Conservation (phyloP, 176 grass and related monocot species). For the Aegilops bicornis region DNA sequence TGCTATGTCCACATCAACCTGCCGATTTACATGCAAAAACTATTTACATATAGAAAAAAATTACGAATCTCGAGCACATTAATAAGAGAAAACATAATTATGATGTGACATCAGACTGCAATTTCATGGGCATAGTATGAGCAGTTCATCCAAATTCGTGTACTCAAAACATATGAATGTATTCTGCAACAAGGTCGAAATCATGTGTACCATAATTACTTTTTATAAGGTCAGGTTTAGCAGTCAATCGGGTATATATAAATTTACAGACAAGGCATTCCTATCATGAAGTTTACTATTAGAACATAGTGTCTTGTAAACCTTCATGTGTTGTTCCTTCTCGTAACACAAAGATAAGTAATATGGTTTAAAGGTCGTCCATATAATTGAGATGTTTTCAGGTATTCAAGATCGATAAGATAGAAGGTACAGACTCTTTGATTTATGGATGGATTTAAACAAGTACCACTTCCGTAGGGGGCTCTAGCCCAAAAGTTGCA, state of each 20-base stretch:
- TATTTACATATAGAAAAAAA: slow-evolving; percentile 26
- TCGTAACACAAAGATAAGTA: neutral
- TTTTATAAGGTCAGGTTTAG: neutral
- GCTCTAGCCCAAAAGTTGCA: slow-evolving; percentile 85
- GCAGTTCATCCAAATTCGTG: neutral
- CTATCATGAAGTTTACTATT: neutral
- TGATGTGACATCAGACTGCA: neutral
- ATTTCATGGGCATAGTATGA: neutral
- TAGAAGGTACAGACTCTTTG: slow-evolving; percentile 9
- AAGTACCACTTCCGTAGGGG: slow-evolving; percentile 61
- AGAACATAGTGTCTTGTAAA: neutral
- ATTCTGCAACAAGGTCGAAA: neutral
- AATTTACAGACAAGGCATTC: slow-evolving; percentile 9
- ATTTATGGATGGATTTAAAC: slow-evolving; percentile 2
- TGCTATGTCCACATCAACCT: slow-evolving; percentile 99
- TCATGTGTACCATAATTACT: slow-evolving; percentile 6
- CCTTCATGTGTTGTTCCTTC: neutral
- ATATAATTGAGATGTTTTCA: slow-evolving; percentile 14
- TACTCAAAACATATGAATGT: slow-evolving; percentile 14
- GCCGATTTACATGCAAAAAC: slow-evolving; percentile 22
- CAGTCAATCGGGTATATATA: neutral
- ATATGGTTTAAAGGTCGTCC: neutral
- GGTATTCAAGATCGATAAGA: slow-evolving; percentile 4
- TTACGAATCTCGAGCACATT: neutral
- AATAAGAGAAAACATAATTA: neutral